phyloP scores from a whole-genome alignment of 345 rosid species.

The Hypericum androsaemum region DNA sequence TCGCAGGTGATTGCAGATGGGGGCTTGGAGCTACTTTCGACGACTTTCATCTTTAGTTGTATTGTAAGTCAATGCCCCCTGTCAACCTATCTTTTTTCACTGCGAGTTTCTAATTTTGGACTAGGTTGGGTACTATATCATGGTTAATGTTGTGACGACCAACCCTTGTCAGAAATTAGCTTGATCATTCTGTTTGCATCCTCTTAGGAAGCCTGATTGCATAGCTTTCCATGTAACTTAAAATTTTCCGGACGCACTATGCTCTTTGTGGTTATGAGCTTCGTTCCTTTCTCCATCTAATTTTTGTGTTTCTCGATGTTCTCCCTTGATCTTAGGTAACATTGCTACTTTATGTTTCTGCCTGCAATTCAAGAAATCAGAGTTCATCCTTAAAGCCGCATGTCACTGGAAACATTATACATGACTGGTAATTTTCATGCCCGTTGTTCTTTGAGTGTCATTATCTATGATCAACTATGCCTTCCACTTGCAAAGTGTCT shows the following conservation, averaged over 20 bases:
- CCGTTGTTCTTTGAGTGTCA: background rate
- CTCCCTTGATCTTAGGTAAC: constrained; percentile 37
- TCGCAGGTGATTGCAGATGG: constrained; percentile 72
- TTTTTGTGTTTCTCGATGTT: constrained; percentile 9
- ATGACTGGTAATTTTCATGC: constrained; percentile 51
- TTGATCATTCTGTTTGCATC: no score
- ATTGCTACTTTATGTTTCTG: constrained; percentile 44
- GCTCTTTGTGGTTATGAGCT: background rate
- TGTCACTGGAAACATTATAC: constrained; percentile 50
- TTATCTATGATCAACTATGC: constrained; percentile 6
- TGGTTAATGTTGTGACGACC: no score
- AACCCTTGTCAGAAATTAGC: no score
- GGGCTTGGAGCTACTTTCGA: constrained; percentile 75
- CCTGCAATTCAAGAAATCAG: constrained; percentile 43
- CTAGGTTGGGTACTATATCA: no score
- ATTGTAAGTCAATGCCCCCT: constrained; percentile 59
- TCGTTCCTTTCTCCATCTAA: constrained; percentile 2
- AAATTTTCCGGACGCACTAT: no score
- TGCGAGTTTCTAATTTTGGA: no score
- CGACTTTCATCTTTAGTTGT: constrained; percentile 59
- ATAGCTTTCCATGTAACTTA: no score
- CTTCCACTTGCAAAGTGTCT: background rate
- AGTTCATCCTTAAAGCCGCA: constrained; percentile 75
- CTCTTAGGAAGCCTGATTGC: no score
- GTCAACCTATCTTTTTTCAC: background rate